Percentiles rank a stretch among this genome's conserved stretches.
phyloP scores from a whole-genome alignment of 805 yeast genomes.

The Brettanomyces naardenensis region DNA sequence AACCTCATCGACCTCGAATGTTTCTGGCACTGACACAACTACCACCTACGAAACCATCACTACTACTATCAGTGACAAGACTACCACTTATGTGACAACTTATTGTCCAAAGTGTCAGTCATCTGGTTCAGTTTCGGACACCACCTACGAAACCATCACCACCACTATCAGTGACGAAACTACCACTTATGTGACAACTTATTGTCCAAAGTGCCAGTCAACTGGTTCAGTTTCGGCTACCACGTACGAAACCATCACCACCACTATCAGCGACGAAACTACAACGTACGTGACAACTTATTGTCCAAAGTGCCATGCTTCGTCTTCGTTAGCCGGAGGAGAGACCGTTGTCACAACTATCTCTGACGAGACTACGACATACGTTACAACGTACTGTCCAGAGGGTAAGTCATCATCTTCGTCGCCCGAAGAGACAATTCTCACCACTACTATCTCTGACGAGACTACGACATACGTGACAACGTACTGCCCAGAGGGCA shows the following conservation, averaged over 20 bases:
- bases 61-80: neutral
- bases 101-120: neutral
- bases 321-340: neutral
- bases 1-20: neutral
- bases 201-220: neutral
- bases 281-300: neutral
- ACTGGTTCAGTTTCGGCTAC: neutral
- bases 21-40: neutral
- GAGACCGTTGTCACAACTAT: neutral
- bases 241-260: neutral
- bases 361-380: neutral
- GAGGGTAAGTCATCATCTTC: neutral
- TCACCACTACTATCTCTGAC: neutral
- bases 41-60: neutral
- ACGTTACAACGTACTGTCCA: slow-evolving; percentile 1
- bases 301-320: neutral
- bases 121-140: neutral
- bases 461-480: neutral
- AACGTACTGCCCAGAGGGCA: neutral
- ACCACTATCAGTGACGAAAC: neutral
- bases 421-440: neutral
- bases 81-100: neutral
- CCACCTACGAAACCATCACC: neutral
- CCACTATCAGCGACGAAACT: neutral
- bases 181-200: neutral